Evolutionary conservation across 192 early-diverging fungal species (phyloP), one percentile per base, ranked within the genome.

Genomic region (Coemansia sp.): DNA sequence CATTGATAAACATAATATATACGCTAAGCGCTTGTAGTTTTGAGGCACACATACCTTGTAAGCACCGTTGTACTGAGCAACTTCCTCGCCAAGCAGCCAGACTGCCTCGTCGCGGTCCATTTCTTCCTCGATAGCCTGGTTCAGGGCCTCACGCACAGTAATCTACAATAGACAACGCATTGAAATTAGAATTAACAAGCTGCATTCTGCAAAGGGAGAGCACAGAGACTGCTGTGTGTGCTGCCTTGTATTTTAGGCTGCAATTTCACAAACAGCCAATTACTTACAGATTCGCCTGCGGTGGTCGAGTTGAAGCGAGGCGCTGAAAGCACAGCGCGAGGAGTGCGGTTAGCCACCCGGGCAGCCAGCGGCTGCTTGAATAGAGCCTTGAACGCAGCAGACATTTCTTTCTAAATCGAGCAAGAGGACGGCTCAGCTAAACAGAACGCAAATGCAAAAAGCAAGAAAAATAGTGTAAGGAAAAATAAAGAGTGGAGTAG

Each of bases 41-140:
- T 44, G 40, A 15, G 2, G 40, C 40, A n/a, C 15, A 11, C 75
- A 48, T 83, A 94, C 94, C 90, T 98, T 98, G 89, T 98, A 98
- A 22, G 96, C 95, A 66, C 96, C 96, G 78, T 97, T 98, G 86
- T 98, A 98, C 77, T 96, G 96, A 58, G 92, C 96, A 57, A 98
- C 96, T 66, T 98, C 96, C 78, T 98, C 96, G 61, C 96, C 96
- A 54, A 98, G 83, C 44, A 98, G 72, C 79, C 92, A 95, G 54
- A 98, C 91, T 12, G 85, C 90, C 62, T 93, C 90, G 77, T 98
- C 96, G 44, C 82, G 78, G 49, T 80, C 66, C 92, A 98, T 93
- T 85, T 98, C 96, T 82, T 96, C 94, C 71, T 98, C 96, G 76
- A 98, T 87, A 40, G 96, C 95, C 78, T 90, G 86, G 86, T 98